Evolutionary conservation across 805 yeast genomes (phyloP).

Genomic region (Pichia membranifaciens): DNA sequence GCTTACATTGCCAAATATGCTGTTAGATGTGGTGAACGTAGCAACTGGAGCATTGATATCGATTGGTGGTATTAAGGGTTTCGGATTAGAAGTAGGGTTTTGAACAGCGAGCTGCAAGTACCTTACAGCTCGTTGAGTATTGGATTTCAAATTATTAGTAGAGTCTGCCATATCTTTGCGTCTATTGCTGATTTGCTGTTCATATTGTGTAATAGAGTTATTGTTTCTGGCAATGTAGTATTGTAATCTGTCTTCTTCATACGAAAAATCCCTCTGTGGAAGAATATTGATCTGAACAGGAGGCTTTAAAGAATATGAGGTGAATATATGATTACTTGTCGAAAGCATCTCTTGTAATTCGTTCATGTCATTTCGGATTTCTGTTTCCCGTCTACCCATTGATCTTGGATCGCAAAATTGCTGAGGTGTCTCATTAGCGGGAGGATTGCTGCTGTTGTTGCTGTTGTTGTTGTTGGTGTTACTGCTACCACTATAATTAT

Average conservation of each 20-base stretch:
- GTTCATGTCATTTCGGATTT: slow-evolving; percentile 25
- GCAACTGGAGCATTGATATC: not conserved
- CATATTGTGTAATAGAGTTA: slow-evolving; percentile 35
- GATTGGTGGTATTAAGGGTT: slow-evolving; percentile 26
- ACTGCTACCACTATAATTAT: slow-evolving; percentile 3
- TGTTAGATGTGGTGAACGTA: not conserved
- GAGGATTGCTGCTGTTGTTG: not conserved
- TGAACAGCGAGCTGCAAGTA: slow-evolving; percentile 45
- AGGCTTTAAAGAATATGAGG: slow-evolving; percentile 43
- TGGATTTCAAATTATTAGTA: slow-evolving; percentile 32
- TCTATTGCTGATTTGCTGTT: slow-evolving; percentile 37
- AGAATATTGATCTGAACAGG: slow-evolving; percentile 47
- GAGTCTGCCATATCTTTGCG: slow-evolving; percentile 43
- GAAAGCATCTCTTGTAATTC: slow-evolving; percentile 9
- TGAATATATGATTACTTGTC: slow-evolving; percentile 29
- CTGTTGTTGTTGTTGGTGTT: slow-evolving; percentile 5
- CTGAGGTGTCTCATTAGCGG: not conserved
- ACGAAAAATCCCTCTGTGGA: slow-evolving; percentile 46
- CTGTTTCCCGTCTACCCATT: slow-evolving; percentile 9
- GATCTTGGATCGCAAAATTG: slow-evolving; percentile 9
- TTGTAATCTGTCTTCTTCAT: slow-evolving; percentile 46
- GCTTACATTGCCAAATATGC: slow-evolving; percentile 4
- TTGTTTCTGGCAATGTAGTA: slow-evolving; percentile 37
- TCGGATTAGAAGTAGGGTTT: slow-evolving; percentile 20
- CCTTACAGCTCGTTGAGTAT: slow-evolving; percentile 48